Conservation (phyloP, 1,284 basidiomycete genomes). For the Kwoniella shivajii region DNA sequence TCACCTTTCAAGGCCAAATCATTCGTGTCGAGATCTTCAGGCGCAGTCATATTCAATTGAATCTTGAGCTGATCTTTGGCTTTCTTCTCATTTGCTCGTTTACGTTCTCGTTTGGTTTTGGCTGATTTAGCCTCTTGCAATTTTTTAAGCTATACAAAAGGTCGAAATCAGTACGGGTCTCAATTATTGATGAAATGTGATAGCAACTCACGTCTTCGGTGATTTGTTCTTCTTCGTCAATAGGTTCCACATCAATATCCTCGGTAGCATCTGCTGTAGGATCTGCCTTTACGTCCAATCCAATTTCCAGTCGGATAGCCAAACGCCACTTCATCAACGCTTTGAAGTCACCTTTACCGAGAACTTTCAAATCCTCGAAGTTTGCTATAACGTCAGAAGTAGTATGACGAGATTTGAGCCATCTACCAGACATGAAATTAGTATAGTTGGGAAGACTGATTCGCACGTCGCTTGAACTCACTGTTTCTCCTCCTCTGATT, state of each 20-base stretch:
- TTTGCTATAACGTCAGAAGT: constrained; percentile 78
- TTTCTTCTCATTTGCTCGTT: constrained; percentile 86
- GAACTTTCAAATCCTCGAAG: constrained; percentile 90
- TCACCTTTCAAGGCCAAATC: constrained; percentile 67
- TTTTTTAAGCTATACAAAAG: constrained; percentile 69
- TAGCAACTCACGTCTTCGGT: constrained; percentile 70
- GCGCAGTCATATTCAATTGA: constrained; percentile 97
- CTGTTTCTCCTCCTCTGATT: constrained; percentile 80
- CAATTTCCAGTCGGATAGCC: constrained; percentile 79
- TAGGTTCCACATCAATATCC: constrained; percentile 71
- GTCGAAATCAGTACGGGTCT: constrained; percentile 10
- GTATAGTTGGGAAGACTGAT: not conserved
- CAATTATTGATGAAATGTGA: not conserved
- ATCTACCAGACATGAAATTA: constrained; percentile 53
- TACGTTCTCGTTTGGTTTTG: constrained; percentile 77
- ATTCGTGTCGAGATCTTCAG: constrained; percentile 82
- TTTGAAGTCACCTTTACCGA: constrained; percentile 98
- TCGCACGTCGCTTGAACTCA: constrained; percentile 54
- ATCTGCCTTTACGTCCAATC: constrained; percentile 76
- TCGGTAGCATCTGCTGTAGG: constrained; percentile 73
- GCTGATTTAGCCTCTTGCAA: constrained; percentile 76
- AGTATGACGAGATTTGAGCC: constrained; percentile 72
- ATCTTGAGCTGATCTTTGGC: constrained; percentile 87
- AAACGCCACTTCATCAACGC: constrained; percentile 87
- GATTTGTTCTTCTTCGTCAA: constrained; percentile 86